Percentiles rank a stretch among this genome's conserved stretches.
Evolutionary conservation across 805 yeast species (phyloP).

Genomic region (Torulaspora gathmanii): DNA sequence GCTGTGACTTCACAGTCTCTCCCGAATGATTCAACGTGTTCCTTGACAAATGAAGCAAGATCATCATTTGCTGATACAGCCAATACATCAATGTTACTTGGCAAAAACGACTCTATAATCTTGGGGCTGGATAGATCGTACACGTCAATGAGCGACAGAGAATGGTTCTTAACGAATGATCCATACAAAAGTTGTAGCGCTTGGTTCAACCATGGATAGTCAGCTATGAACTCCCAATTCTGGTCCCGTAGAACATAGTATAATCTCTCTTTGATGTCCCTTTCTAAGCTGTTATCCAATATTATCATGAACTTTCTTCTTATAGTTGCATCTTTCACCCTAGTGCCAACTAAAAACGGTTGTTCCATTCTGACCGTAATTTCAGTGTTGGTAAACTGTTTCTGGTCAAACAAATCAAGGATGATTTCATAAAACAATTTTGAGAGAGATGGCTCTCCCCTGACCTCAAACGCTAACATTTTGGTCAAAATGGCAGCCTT

Average conservation of each 20-base stretch:
- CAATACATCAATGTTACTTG: constrained; percentile 8
- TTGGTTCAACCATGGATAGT: constrained; percentile 91
- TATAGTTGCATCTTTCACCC: constrained; percentile 67
- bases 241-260: constrained; percentile 90
- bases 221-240: constrained; percentile 94
- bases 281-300: constrained; percentile 71
- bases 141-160: constrained; percentile 46
- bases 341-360: constrained; percentile 91
- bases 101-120: constrained; percentile 16
- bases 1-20: constrained; percentile 44
- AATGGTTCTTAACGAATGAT: constrained; percentile 53
- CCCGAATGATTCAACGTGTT: constrained; percentile 32
- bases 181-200: constrained; percentile 84
- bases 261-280: constrained; percentile 69
- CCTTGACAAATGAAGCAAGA: constrained; percentile 31
- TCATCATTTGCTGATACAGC: constrained; percentile 21
- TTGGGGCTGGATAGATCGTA: constrained; percentile 47
- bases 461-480: constrained; percentile 86
- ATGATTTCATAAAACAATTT: constrained; percentile 80
- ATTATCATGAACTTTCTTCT: constrained; percentile 76
- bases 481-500: constrained; percentile 90
- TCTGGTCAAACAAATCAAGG: constrained; percentile 80
- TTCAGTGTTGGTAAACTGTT: constrained; percentile 73
- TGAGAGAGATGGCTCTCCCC: constrained; percentile 77
- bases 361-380: constrained; percentile 93